Base-by-base conservation (phyloP, 805 yeast genomes). In the Kazachstania kunashirensis region DNA sequence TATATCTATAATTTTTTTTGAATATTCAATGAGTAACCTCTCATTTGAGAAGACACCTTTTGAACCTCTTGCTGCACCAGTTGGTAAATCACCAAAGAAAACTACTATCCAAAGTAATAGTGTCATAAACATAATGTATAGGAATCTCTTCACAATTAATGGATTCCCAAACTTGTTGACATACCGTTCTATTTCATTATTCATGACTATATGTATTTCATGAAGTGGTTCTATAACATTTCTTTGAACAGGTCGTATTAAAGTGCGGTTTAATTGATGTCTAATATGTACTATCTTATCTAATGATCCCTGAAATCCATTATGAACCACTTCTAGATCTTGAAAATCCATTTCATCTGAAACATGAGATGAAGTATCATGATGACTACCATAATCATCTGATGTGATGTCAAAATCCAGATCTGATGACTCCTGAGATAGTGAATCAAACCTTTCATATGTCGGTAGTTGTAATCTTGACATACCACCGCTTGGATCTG, bases 111-210 rank as follows among this genome's bases (percentile, higher is more conserved):
- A 75, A 3, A 81, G 60, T 3, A 78, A 46, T 0, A 63, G 37
- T 12, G 82, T 70, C 39, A 84, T 70, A 29, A 77, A 51, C 2
- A 75, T 45, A 8, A 88, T 80, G 48, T 84, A 84, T 1, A 81
- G 50, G 17, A 86, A 63, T 31, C 96, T 63, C 47, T 79, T 80
- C 15, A 85, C 75, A 26, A 88, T 78, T 32, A 84, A 61, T 4
- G 95, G 95, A 49, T 86, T 84, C 5, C 95, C 94, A 14, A 81
- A 45, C 41, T 71, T 70, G n/a, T 77, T 65, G 11, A 86, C 59
- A 23, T 65, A 55, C 21, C 62, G 56, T 46, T 85, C 94, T 34
- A 73, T 58, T 33, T 67, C 65, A 26, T 26, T 32, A 18, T 32
- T 24, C 10, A 43, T 16, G 4, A 26, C n/a, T 9, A 24, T 11